A percentile compares a stretch with the other conserved stretches of the same genome.
Conservation (phyloP, 345 rosid genomes). For the Moringa oleifera region DNA sequence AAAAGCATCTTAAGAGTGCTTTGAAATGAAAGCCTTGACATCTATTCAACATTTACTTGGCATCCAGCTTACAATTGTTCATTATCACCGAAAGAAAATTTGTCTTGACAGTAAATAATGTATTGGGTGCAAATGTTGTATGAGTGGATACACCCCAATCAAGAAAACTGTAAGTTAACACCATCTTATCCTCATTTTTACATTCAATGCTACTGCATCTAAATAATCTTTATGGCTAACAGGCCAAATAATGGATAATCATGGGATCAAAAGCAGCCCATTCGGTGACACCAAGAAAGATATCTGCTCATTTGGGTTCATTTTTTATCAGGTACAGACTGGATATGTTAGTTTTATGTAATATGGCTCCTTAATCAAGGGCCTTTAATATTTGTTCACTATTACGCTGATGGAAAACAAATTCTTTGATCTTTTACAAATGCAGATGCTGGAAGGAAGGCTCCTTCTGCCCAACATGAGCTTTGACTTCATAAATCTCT, state of each 20-base stretch:
- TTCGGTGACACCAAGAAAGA: constrained; percentile 31
- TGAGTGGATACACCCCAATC: too few species aligned
- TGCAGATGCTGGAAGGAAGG: constrained; percentile 55
- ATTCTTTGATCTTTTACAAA: background rate
- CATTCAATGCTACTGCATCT: background rate
- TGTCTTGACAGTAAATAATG: too few species aligned
- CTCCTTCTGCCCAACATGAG: constrained; percentile 4
- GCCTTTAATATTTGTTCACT: background rate
- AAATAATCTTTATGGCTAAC: constrained; percentile 6
- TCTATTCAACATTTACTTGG: too few species aligned
- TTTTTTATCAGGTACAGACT: too few species aligned
- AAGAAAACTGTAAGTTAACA: constrained; percentile 26
- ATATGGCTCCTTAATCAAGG: background rate
- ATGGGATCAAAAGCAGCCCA: constrained; percentile 14
- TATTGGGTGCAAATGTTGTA: too few species aligned
- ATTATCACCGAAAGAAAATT: too few species aligned
- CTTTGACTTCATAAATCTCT: too few species aligned
- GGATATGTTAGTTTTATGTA: too few species aligned
- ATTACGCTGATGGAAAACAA: too few species aligned
- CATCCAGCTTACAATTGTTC: too few species aligned
- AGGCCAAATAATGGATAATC: constrained; percentile 31
- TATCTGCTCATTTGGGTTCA: constrained; percentile 31
- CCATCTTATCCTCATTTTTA: background rate
- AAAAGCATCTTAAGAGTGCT: too few species aligned
- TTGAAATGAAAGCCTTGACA: too few species aligned